phyloP scores from a whole-genome alignment of 2,329 filamentous ascomycete genomes.

The Apiospora rasikravindrae region DNA sequence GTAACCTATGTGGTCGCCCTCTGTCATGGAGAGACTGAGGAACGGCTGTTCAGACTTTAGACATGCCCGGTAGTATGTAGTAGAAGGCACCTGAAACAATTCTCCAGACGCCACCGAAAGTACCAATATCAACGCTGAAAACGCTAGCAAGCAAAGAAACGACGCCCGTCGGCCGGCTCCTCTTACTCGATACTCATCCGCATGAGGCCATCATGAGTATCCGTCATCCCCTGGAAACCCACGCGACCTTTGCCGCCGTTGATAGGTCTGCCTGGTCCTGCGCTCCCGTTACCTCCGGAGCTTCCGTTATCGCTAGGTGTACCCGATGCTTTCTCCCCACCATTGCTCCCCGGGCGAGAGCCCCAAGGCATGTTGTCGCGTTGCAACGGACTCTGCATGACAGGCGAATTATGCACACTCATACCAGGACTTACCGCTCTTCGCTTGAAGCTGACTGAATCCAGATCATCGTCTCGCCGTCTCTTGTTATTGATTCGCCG shows the following conservation, averaged over 20 bases:
- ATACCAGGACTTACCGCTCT: constrained; percentile 90
- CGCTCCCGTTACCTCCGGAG: constrained; percentile 35
- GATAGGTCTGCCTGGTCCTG: constrained; percentile 48
- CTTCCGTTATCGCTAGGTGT: constrained; percentile 58
- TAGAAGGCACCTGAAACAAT: background rate
- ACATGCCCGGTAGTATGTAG: background rate
- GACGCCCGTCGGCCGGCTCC: constrained; percentile 23
- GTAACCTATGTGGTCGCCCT: background rate
- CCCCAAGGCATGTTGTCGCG: constrained; percentile 74
- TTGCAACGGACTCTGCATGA: constrained; percentile 83
- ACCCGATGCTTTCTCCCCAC: constrained; percentile 54
- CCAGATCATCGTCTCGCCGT: constrained; percentile 89
- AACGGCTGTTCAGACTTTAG: background rate
- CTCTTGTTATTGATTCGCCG: constrained; percentile 81
- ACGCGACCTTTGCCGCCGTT: constrained; percentile 65
- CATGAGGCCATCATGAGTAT: constrained; percentile 95
- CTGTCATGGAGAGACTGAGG: background rate
- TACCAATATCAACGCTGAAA: constrained; percentile 10
- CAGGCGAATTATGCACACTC: constrained; percentile 87
- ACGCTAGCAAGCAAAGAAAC: constrained; percentile 8
- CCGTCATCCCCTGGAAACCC: constrained; percentile 90
- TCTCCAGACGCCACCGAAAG: background rate
- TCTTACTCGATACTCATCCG: constrained; percentile 94
- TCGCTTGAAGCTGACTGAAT: constrained; percentile 86
- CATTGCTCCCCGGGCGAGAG: constrained; percentile 69